Evolutionary conservation across 805 yeast species (phyloP), one percentile per base, ranked within the genome.

Genomic region (Candida odintsovae): DNA sequence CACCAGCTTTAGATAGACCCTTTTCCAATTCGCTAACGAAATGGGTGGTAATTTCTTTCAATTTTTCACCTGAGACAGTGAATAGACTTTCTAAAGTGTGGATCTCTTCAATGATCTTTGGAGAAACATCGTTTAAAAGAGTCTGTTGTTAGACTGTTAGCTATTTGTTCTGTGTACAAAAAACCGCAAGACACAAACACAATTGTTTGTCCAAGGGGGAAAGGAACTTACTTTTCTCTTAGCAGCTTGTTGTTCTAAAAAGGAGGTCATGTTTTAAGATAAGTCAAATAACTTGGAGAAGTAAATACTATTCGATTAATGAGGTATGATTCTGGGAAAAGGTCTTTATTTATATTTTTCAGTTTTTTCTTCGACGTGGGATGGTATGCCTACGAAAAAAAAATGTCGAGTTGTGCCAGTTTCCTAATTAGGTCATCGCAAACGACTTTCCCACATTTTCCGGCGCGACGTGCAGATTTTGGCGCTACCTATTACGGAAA

Each of bases 11-110:
- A 49, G 83, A 74, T 55, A 86, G 75, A 50, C 97, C 97, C 66
- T 86, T 86, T 53, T 82, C 80, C 58, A 92, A 78, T 69, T 92
- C 98, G 22, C 65, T 49, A 45, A 84, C 77, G 67, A 92, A 92
- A 62, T 84, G 95, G 41, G 77, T 75, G 43, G 88, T 80, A 67
- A 92, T 81, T 49, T 72, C 67, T 56, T 74, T 73, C 62, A 92
- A 77, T 53, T 73, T 79, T 9, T 72, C 80, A 13, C 77, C 71
- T 20, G 82, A 60, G 33, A 87, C 83, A 2, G 82, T 73, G 69
- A 92, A 80, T 41, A 78, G 66, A 15, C 69, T 58, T 63, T 86
- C 92, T 45, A 84, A 66, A 42, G 71, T 69, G 38, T 73, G 68
- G 52, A 85, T 73, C 60, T 82, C 83, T 23, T 72, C 72, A 58